Evolutionary conservation across 2,329 filamentous ascomycete genomes (phyloP).

Genomic region (Myriosclerotinia curreyana): DNA sequence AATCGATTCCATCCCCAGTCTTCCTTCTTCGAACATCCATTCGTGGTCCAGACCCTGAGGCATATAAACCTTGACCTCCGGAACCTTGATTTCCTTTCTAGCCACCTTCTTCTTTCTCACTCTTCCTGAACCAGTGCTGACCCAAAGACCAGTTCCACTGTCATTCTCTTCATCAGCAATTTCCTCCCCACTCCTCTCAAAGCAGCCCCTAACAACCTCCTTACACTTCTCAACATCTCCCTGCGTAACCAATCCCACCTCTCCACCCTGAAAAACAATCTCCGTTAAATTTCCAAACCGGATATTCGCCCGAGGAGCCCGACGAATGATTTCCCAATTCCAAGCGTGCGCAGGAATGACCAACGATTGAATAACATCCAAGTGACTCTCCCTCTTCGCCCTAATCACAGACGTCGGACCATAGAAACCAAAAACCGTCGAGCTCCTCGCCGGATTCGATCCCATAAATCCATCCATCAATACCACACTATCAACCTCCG

Average conservation of each 20-base stretch:
- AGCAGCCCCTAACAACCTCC: background rate
- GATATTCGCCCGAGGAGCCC: background rate
- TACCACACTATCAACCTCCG: background rate
- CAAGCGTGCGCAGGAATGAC: background rate
- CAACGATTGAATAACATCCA: background rate
- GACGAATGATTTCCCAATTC: background rate
- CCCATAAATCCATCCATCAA: background rate
- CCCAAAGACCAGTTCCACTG: too few species aligned
- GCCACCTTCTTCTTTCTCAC: fast-evolving
- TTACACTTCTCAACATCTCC: background rate
- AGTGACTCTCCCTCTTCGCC: background rate
- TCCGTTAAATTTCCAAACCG: background rate
- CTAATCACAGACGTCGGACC: background rate
- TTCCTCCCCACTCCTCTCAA: background rate
- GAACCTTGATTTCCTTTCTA: background rate
- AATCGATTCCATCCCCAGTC: slow-evolving; percentile 5
- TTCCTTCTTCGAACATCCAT: background rate
- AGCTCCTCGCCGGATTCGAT: background rate
- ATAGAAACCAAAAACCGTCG: background rate
- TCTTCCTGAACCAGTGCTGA: too few species aligned
- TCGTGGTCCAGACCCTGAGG: background rate
- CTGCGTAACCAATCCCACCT: background rate
- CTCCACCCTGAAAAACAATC: background rate
- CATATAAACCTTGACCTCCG: background rate
- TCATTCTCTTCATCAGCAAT: background rate